These are phyloP conservation scores for Tylopilus sp. DNA, from an alignment of 768 basidiomycete species.

Conservation along the genomic window DNA sequence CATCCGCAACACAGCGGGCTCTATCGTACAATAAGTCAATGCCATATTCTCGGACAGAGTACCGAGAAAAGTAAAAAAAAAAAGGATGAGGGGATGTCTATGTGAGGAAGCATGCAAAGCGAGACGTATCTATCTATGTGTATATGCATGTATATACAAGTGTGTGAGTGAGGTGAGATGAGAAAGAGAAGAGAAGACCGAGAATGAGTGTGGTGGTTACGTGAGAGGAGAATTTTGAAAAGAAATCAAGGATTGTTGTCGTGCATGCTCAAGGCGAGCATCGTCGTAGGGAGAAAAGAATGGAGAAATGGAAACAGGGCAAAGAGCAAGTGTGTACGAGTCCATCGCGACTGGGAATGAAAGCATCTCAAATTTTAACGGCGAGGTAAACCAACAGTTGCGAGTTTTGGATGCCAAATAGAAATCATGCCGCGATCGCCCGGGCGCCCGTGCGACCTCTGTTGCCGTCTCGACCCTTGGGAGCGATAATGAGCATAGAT, in stretches of 20 bases:
- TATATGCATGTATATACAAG: conserved; percentile 37
- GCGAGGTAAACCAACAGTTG: neutral
- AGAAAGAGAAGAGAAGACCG: neutral
- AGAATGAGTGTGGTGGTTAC: conserved; percentile 27
- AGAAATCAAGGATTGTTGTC: conserved; percentile 21
- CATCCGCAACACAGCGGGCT: conserved; percentile 21
- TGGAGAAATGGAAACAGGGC: neutral
- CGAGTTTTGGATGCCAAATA: neutral
- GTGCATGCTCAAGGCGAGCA: conserved; percentile 19
- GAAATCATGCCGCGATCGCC: conserved; percentile 14
- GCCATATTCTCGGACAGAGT: conserved; percentile 25
- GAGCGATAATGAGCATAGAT: conserved; percentile 31
- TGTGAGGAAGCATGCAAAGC: conserved; percentile 25
- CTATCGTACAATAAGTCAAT: conserved; percentile 37
- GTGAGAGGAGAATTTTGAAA: conserved; percentile 7
- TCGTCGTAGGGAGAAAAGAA: conserved; percentile 9
- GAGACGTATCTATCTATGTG: conserved; percentile 32
- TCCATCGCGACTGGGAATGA: conserved; percentile 14
- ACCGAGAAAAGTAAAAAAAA: conserved; percentile 8
- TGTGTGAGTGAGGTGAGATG: conserved; percentile 28
- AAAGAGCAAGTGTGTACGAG: conserved; percentile 14
- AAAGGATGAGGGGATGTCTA: conserved; percentile 25
- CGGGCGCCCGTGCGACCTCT: conserved; percentile 17
- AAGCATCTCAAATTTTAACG: conserved; percentile 21
- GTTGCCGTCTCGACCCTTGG: conserved; percentile 15